phyloP scores from a whole-genome alignment of 352 stramenopile species.

The Pythium sukuiense region DNA sequence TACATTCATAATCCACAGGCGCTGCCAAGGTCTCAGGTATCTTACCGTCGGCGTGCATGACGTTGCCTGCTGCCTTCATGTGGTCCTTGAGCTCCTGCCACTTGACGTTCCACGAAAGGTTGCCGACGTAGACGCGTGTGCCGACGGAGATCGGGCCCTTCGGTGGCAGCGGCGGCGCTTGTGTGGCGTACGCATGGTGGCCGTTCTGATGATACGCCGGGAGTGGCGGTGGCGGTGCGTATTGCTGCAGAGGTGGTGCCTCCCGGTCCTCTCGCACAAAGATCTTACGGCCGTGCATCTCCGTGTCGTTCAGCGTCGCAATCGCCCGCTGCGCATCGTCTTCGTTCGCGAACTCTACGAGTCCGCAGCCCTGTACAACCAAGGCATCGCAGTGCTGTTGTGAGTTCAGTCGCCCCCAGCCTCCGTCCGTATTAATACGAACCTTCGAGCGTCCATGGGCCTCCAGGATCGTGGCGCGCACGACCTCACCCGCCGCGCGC shows the following conservation, averaged over 20 bases:
- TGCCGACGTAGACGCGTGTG: slow-evolving; percentile 86
- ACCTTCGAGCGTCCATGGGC: slow-evolving; percentile 78
- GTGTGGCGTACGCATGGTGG: background rate
- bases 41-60: slow-evolving; percentile 82
- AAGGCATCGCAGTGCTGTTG: background rate
- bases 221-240: background rate
- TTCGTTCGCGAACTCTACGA: slow-evolving; percentile 90
- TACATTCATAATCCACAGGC: background rate
- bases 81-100: slow-evolving; percentile 97
- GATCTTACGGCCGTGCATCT: slow-evolving; percentile 91
- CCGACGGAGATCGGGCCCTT: slow-evolving; percentile 13
- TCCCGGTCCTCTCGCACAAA: slow-evolving; percentile 95
- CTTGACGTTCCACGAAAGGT: slow-evolving; percentile 91
- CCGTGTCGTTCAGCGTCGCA: slow-evolving; percentile 86
- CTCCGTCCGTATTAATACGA: slow-evolving; percentile 6
- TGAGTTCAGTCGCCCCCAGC: background rate
- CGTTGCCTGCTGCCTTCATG: slow-evolving; percentile 86
- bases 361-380: slow-evolving; percentile 82
- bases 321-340: slow-evolving; percentile 88
- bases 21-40: background rate
- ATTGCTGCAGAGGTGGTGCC: slow-evolving; percentile 23
- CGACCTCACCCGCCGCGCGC: slow-evolving; percentile 62
- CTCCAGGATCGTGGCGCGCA: slow-evolving; percentile 65
- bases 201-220: background rate
- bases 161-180: slow-evolving; percentile 1